Conservation (phyloP, 2,329 filamentous ascomycete genomes). For the Ophiostoma australiae region DNA sequence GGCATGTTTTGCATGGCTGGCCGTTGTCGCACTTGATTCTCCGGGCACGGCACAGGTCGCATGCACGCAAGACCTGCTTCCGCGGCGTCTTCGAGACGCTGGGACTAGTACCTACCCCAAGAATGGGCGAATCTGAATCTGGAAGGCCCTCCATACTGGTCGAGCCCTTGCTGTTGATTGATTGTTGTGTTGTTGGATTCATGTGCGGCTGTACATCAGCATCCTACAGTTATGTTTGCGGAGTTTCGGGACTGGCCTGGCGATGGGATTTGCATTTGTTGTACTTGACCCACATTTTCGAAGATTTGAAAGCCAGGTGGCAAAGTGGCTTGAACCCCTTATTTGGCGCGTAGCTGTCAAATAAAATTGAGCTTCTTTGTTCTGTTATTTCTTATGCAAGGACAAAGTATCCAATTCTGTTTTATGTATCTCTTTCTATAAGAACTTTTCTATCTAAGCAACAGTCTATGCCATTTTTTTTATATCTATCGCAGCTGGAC, state of each 20-base stretch:
- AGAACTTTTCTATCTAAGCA: no score
- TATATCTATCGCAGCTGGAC: neutral
- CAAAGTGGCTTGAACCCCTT: no score
- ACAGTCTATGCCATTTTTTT: no score
- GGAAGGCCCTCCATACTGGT: neutral
- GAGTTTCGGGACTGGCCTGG: neutral
- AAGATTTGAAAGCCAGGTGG: neutral
- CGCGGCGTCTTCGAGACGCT: conserved; percentile 17
- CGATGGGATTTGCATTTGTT: neutral
- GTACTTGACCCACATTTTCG: neutral
- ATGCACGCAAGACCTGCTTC: conserved; percentile 33
- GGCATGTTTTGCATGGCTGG: conserved; percentile 38
- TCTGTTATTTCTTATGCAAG: no score
- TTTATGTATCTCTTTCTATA: no score
- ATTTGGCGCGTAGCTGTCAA: no score
- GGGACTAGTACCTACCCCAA: neutral
- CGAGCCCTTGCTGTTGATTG: neutral
- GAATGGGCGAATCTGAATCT: neutral
- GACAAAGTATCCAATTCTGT: no score
- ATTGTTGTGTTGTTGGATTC: neutral
- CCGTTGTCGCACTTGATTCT: conserved; percentile 39
- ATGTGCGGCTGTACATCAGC: no score
- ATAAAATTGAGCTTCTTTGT: no score
- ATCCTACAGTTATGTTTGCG: neutral
- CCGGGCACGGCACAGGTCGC: conserved; percentile 38